Percentiles rank a stretch among this genome's conserved stretches.
These are phyloP conservation scores for Danielozyma ontarioensis DNA, from an alignment of 805 yeast species.

Conservation along the genomic window DNA sequence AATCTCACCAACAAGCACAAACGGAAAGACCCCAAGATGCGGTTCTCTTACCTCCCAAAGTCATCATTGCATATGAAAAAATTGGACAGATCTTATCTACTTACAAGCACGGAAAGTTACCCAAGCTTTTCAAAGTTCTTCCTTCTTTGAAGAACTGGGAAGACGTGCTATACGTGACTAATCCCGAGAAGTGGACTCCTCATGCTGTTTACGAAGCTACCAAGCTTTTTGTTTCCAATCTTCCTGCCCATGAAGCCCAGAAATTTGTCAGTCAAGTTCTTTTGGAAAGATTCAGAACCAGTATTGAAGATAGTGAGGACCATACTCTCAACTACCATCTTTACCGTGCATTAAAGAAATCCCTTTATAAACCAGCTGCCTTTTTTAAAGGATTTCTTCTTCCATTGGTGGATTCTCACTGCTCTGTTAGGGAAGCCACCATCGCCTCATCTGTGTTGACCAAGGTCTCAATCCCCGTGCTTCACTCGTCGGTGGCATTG, in stretches of 20 bases:
- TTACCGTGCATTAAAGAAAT: slow-evolving; percentile 85
- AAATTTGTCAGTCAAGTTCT: slow-evolving; percentile 66
- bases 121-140: slow-evolving; percentile 91
- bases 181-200: slow-evolving; percentile 93
- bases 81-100: slow-evolving; percentile 83
- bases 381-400: slow-evolving; percentile 94
- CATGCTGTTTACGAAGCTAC: slow-evolving; percentile 95
- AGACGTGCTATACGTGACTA: slow-evolving; percentile 86
- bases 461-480: slow-evolving; percentile 87
- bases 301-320: slow-evolving; percentile 68
- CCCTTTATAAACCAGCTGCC: slow-evolving; percentile 95
- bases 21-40: slow-evolving; percentile 52
- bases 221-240: slow-evolving; percentile 84
- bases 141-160: slow-evolving; percentile 95
- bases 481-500: slow-evolving; percentile 94
- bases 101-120: slow-evolving; percentile 93
- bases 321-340: slow-evolving; percentile 87
- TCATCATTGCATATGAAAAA: slow-evolving; percentile 88
- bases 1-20: slow-evolving; percentile 21
- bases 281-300: slow-evolving; percentile 65
- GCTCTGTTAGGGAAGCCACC: slow-evolving; percentile 89
- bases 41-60: slow-evolving; percentile 91
- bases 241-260: slow-evolving; percentile 85
- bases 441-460: slow-evolving; percentile 89
- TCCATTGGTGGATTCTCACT: slow-evolving; percentile 83